Conservation (phyloP, 306 rosid genomes). For the Fragaria ananassa region DNA sequence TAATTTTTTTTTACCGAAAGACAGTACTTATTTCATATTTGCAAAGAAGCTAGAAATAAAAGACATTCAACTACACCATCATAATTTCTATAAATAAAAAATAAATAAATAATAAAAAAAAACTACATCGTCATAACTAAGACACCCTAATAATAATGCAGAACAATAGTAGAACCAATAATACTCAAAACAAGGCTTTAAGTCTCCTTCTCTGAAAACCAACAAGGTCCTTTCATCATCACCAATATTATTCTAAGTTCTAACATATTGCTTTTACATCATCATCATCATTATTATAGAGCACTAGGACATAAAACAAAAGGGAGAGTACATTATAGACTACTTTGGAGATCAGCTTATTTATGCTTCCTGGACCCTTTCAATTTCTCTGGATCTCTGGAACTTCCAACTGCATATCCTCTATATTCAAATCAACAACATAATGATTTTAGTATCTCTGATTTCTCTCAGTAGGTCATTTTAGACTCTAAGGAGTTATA, state of each 20-base stretch:
- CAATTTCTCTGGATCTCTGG: slow-evolving; percentile 15
- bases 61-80: background rate
- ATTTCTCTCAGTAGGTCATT: slow-evolving; percentile 2
- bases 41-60: background rate
- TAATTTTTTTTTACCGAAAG: background rate
- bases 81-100: background rate
- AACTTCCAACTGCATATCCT: slow-evolving; percentile 11
- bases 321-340: background rate
- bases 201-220: background rate
- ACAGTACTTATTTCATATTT: background rate
- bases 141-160: background rate
- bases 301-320: background rate
- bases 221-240: slow-evolving; percentile 12
- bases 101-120: no score
- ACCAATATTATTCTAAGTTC: background rate
- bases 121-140: background rate
- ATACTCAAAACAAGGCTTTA: background rate
- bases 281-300: background rate
- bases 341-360: background rate
- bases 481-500: slow-evolving; percentile 3
- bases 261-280: slow-evolving; percentile 1
- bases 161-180: background rate
- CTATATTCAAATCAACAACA: slow-evolving; percentile 1
- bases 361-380: slow-evolving; percentile 18
- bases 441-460: background rate